Percentiles rank a stretch among this genome's conserved stretches.
These are phyloP conservation scores for Thelonectria olida DNA, from an alignment of 2,329 filamentous ascomycete species.

Conservation along the genomic window DNA sequence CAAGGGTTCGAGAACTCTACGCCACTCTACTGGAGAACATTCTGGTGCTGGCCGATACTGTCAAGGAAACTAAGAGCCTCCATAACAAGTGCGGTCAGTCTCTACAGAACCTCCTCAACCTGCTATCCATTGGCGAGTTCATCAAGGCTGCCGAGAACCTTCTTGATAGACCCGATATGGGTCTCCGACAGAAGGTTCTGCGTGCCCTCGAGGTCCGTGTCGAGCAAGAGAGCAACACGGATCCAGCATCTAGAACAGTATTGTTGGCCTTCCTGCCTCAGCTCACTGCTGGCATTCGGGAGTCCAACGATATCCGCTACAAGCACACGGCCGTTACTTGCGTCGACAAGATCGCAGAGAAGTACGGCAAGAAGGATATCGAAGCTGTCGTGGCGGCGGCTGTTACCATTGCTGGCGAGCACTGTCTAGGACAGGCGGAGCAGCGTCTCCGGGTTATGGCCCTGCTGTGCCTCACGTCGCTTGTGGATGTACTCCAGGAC, in stretches of 20 bases:
- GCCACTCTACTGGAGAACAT: slow-evolving; percentile 73
- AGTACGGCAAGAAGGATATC: slow-evolving; percentile 92
- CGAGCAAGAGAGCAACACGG: slow-evolving; percentile 74
- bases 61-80: slow-evolving; percentile 65
- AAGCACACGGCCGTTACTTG: slow-evolving; percentile 89
- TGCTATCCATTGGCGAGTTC: slow-evolving; percentile 88
- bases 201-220: slow-evolving; percentile 84
- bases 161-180: slow-evolving; percentile 77
- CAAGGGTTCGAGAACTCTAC: slow-evolving; percentile 75
- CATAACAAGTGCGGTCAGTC: slow-evolving; percentile 72
- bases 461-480: slow-evolving; percentile 87
- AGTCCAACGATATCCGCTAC: slow-evolving; percentile 76
- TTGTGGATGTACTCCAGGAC: slow-evolving; percentile 88
- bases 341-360: slow-evolving; percentile 91
- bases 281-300: slow-evolving; percentile 78
- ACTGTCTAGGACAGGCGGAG: slow-evolving; percentile 80
- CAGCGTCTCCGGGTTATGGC: slow-evolving; percentile 81
- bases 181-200: slow-evolving; percentile 81
- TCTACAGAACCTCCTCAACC: slow-evolving; percentile 81
- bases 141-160: slow-evolving; percentile 87
- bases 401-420: slow-evolving; percentile 76
- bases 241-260: slow-evolving; percentile 72
- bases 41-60: slow-evolving; percentile 70
- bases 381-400: slow-evolving; percentile 80
- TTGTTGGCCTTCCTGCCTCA: slow-evolving; percentile 83